Evolutionary conservation across 768 basidiomycete genomes (phyloP), one percentile per base, ranked within the genome.

Genomic region (Cyclocybe aegerita): DNA sequence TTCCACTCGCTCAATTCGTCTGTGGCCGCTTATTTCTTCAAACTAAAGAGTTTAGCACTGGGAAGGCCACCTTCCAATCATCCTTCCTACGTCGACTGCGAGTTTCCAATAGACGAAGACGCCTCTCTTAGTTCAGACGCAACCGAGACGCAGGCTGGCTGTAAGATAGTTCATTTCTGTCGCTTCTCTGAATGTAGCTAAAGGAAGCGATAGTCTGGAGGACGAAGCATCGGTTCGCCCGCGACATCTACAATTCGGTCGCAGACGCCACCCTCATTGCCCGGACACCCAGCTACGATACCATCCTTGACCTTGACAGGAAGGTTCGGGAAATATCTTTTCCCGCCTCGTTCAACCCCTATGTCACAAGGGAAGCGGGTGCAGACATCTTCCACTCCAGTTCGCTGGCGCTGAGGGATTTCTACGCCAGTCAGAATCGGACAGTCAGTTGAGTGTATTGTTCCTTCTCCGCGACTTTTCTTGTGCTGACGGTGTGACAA

Each of bases 31-130:
- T 39, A 33, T 7, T 4, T 10, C 11, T 14, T 29, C 9, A 29
- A 23, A 5, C 15, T 31, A 9, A 54, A 85, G 82, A 80, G 82
- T 58, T 65, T 85, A 37, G 74, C 78, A 8, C 65, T 81, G 7
- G 83, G 83, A 12, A 75, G 83, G 14, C 83, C 83, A 6, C 82
- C 82, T 0, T 77, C 81, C 4, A 77, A 82, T 43, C 77, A 76
- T 32, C 60, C 82, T 23, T 81, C 81, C 1, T 84, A 82, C 45
- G 74, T 83, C 5, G 83, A 85, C 50, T 83, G 83, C 54, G 80
- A 83, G 59, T 76, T 79, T 42, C 83, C 84, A 0, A 60, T 66
- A 4, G 82, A 85, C 53, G 79, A 82, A 45, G 81, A 83, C 56
- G 71, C 70, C 3, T 68, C 70, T 0, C 43, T 78, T 15, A 71